phyloP scores from a whole-genome alignment of 2,329 filamentous ascomycete genomes.

The Moelleriella libera region DNA sequence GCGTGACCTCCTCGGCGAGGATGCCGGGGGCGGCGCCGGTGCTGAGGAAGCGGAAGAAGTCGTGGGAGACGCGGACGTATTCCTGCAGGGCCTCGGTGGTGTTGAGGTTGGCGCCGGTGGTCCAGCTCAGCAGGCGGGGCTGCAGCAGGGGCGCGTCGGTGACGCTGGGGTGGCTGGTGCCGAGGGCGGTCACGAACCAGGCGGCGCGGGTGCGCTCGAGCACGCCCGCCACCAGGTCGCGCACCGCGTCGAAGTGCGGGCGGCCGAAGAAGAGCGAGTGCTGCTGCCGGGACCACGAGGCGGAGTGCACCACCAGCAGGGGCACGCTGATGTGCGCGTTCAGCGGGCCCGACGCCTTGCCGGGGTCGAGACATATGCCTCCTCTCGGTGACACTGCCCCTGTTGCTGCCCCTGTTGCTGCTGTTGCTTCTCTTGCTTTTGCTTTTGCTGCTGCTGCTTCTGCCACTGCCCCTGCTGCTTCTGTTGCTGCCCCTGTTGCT shows the following conservation, averaged over 20 bases:
- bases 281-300: conserved; percentile 45
- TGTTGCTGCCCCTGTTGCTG: no score
- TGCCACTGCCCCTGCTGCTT: no score
- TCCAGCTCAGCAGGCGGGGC: conserved; percentile 43
- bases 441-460: no score
- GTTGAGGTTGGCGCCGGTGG: conserved; percentile 45
- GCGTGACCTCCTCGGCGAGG: conserved; percentile 32
- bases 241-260: conserved; percentile 50
- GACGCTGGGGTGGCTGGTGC: conserved; percentile 47
- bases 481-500: no score
- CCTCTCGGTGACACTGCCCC: conserved; percentile 13
- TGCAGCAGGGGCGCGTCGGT: conserved; percentile 54
- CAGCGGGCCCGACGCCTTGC: conserved; percentile 47
- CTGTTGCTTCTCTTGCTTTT: no score
- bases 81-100: conserved; percentile 40
- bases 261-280: conserved; percentile 43
- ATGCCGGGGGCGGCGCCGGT: conserved; percentile 29
- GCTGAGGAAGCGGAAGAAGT: conserved; percentile 37
- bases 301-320: conserved; percentile 46
- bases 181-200: conserved; percentile 41
- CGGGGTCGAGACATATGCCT: conserved; percentile 50
- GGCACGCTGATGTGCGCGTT: conserved; percentile 46
- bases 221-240: conserved; percentile 34
- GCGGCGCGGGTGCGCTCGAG: conserved; percentile 26
- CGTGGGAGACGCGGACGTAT: conserved; percentile 44